Evolutionary conservation across 768 basidiomycete species (phyloP), one percentile per base, ranked within the genome.

Genomic region (Mycena epipterygia): DNA sequence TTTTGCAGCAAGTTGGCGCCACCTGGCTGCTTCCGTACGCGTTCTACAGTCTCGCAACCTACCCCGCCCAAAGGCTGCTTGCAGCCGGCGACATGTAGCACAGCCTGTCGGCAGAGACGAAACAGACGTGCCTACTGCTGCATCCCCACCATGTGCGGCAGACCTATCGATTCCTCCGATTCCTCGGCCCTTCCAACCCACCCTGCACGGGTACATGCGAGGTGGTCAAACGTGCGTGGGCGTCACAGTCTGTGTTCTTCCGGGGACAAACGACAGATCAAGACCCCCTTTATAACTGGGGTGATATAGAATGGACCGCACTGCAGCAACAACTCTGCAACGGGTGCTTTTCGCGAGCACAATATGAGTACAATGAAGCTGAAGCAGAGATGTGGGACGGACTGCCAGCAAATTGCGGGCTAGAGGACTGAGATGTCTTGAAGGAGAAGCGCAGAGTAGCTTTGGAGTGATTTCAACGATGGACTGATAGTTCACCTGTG

Each of bases 21-120:
- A 49, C 49, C 3, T 62, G 61, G 61, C 61, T 62, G 14, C 46
- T 62, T 19, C 61, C 61, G 5, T 35, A 37, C 11, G 61, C 48
- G 16, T 62, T 25, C 23, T 62, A 62, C 13, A 49, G 3, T 23
- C 16, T 51, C 23, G 61, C n/a, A 14, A 19, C 19, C 7, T 13
- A 5, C 14, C 14, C n/a, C 23, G 25, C 35, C 7, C 2, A 52
- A 2, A n/a, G 2, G 7, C 30, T 61, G 8, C 29, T 49, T 2
- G n/a, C 9, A 1, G 42, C 30, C 19, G 49, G 37, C 23, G 16
- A 49, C 16, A 19, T 12, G 17, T 62, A 33, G 60, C 23, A 49
- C 33, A 23, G 35, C 12, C 29, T 49, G 7, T 12, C 23, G 1
- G 14, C 30, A 5, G 33, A 35, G 6, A 35, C 16, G 23, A 62